These are phyloP conservation scores for Terana coerulea DNA, from an alignment of 768 basidiomycete genomes.

Conservation along the genomic window DNA sequence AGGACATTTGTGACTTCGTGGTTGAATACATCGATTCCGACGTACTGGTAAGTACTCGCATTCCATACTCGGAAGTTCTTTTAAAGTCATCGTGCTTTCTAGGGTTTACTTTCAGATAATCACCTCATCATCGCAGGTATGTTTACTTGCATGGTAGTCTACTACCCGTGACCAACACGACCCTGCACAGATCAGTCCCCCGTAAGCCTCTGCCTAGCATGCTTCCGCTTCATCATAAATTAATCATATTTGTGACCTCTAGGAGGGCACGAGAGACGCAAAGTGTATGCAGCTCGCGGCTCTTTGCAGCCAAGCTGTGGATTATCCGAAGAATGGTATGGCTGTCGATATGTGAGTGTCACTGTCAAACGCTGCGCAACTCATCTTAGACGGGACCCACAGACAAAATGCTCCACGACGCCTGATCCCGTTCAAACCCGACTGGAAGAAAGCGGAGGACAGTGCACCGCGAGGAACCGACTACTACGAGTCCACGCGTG, in stretches of 20 bases:
- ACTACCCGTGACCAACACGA: no score
- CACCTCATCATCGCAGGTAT: slow-evolving; percentile 69
- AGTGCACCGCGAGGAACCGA: slow-evolving; percentile 48
- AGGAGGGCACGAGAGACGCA: slow-evolving; percentile 61
- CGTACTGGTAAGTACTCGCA: slow-evolving; percentile 50
- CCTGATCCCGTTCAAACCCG: slow-evolving; percentile 68
- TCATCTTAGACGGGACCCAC: background rate
- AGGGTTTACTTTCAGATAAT: slow-evolving; percentile 69
- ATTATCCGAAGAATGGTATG: slow-evolving; percentile 76
- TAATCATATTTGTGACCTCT: slow-evolving; percentile 2
- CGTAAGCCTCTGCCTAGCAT: no score
- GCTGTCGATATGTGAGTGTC: slow-evolving; percentile 47
- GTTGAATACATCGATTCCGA: slow-evolving; percentile 84
- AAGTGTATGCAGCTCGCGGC: slow-evolving; percentile 56
- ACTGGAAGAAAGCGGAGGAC: slow-evolving; percentile 58
- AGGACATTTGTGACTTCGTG: slow-evolving; percentile 77
- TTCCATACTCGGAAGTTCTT: background rate
- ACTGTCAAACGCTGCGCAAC: no score
- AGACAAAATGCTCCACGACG: slow-evolving; percentile 40
- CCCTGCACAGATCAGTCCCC: no score
- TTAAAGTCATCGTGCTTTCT: slow-evolving; percentile 4
- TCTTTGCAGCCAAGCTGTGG: slow-evolving; percentile 67
- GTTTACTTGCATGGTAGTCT: no score
- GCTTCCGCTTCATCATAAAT: no score
- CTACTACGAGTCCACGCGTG: slow-evolving; percentile 68